Evolutionary conservation across 2,329 filamentous ascomycete species (phyloP).

Genomic region (Neurospora sp.): DNA sequence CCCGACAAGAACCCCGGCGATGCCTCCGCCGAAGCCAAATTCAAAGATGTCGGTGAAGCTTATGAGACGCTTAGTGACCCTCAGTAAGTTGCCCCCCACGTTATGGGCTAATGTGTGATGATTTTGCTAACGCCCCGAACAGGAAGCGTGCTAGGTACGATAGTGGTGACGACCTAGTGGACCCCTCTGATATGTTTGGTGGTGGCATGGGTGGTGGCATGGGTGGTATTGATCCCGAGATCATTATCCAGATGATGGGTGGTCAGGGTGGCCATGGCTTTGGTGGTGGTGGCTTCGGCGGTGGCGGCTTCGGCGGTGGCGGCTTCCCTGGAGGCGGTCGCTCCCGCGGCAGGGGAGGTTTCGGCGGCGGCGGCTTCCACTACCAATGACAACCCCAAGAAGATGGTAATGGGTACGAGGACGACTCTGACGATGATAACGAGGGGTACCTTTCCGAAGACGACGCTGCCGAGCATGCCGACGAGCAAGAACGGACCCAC

Average conservation of each 20-base stretch:
- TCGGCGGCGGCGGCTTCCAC: conserved; percentile 29
- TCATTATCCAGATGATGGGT: conserved; percentile 79
- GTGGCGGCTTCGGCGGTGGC: conserved; percentile 40
- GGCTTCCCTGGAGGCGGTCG: conserved; percentile 33
- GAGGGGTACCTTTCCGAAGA: conserved; percentile 7
- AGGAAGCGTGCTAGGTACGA: conserved; percentile 88
- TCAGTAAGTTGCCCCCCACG: conserved; percentile 53
- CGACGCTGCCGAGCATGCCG: conserved; percentile 9
- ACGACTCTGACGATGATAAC: conserved; percentile 17
- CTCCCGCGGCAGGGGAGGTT: conserved; percentile 23
- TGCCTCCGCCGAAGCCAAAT: conserved; percentile 72
- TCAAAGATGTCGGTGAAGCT: conserved; percentile 96
- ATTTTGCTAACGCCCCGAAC: conserved; percentile 25
- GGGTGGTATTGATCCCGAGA: conserved; percentile 63
- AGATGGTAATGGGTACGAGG: conserved; percentile 26
- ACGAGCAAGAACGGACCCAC: conserved; percentile 12
- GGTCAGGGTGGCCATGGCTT: conserved; percentile 34
- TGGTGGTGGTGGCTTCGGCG: conserved; percentile 42
- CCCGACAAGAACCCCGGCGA: conserved; percentile 96
- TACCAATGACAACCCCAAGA: conserved; percentile 39
- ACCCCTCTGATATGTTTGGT: conserved; percentile 78
- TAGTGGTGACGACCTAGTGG: conserved; percentile 82
- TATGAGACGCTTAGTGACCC: conserved; percentile 93
- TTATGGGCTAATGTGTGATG: not conserved
- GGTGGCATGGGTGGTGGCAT: conserved; percentile 54